Evolutionary conservation across 1,139 yeast species (phyloP), one percentile per base, ranked within the genome.

Genomic region (Yamadazyma mexicana): DNA sequence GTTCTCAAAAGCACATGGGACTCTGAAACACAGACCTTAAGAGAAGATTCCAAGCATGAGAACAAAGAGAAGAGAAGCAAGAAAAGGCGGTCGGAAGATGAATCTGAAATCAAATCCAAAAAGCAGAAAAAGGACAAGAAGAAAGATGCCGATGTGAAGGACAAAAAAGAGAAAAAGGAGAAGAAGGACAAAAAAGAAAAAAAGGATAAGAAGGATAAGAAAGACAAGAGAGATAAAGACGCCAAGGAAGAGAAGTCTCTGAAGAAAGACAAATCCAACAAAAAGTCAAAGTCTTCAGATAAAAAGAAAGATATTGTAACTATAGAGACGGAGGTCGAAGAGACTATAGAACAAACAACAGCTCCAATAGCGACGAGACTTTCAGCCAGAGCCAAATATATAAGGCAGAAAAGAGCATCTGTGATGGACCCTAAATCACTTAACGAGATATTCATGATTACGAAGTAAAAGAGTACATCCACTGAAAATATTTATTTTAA

Each of bases 391-490:
- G 83, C 95, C 14, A 81, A 79, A 58, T 89, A 88, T 83, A 89
- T 91, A 42, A 83, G 76, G 48, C 95, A 88, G 56, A 91, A 91
- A 58, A 75, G 92, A 53, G 95, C 95, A 6, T 89, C 97, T 1
- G 89, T 91, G 0, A 79, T 85, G 82, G 97, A 91, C 58, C 75
- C 85, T 11, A 83, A 87, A 58, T 89, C 96, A 17, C 75, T 91
- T 46, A 88, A 87, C 52, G 98, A 91, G 61, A 91, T 91, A 43
- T 86, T 91, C 59, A 91, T 91, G 98, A 79, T 87, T 35, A 70
- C 86, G 43, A 75, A 66, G 46, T 71, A 54, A n/a, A n/a, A n/a
- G 33, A 4, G 11, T 27, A 11, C 17, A 17, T 6, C 14, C 5
- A 20, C 22, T 20, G 5, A 8, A 20, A 6, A 20, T 20, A 20